Evolutionary conservation across 805 yeast genomes (phyloP).

Genomic region (Candida tallmaniae): DNA sequence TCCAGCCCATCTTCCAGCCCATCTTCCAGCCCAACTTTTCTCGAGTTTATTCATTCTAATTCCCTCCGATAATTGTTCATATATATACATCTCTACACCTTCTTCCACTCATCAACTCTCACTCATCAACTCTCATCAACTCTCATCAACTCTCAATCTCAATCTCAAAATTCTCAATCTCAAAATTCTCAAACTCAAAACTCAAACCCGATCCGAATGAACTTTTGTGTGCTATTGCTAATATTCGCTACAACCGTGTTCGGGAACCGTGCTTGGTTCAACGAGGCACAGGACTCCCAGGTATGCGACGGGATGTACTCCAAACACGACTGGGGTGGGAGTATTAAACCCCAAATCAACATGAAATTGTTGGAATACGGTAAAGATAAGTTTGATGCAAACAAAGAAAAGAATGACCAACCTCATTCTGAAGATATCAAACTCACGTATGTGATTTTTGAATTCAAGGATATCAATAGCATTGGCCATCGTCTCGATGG

Average conservation of each 20-base stretch:
- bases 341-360: slow-evolving; percentile 39
- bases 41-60: too few relatives aligned
- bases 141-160: too few relatives aligned
- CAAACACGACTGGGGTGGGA: slow-evolving; percentile 83
- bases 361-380: slow-evolving; percentile 25
- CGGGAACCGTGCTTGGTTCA: slow-evolving; percentile 48
- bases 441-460: slow-evolving; percentile 73
- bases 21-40: too few relatives aligned
- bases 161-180: too few relatives aligned
- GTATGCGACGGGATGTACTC: slow-evolving; percentile 90
- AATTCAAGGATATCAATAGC: slow-evolving; percentile 68
- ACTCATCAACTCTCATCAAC: too few relatives aligned
- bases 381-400: slow-evolving; percentile 22
- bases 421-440: slow-evolving; percentile 32
- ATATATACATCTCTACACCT: too few relatives aligned
- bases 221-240: background rate
- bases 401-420: slow-evolving; percentile 16
- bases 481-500: slow-evolving; percentile 53
- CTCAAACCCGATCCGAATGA: too few relatives aligned
- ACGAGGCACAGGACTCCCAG: slow-evolving; percentile 47
- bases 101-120: too few relatives aligned
- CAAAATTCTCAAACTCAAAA: too few relatives aligned
- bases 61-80: too few relatives aligned
- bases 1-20: too few relatives aligned
- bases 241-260: slow-evolving; percentile 2